A percentile compares a stretch with the other conserved stretches of the same genome.
These are phyloP conservation scores for Nicotiana tomentosiformis DNA, from an alignment of 257 asterid genomes.

Conservation along the genomic window DNA sequence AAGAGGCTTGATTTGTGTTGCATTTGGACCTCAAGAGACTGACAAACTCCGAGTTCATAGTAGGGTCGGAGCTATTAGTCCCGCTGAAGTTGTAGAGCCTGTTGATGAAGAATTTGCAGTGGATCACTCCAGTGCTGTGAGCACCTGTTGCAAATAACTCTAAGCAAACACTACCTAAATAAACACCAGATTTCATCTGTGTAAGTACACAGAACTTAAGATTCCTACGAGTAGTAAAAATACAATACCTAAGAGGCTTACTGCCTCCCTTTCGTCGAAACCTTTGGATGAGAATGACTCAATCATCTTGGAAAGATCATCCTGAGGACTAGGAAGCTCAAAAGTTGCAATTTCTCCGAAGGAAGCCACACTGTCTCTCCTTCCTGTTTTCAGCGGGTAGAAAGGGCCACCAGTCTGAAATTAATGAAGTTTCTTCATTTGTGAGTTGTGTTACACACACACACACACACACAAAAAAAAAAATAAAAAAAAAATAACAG, in stretches of 20 bases:
- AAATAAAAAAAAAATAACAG: neutral
- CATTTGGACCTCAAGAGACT: conserved; percentile 44
- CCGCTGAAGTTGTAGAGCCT: conserved; percentile 50
- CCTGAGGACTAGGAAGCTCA: conserved; percentile 61
- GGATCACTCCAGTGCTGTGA: conserved; percentile 74
- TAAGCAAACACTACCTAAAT: neutral
- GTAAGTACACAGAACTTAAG: neutral
- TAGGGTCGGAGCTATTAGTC: conserved; percentile 43
- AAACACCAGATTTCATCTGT: neutral
- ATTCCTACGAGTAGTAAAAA: neutral
- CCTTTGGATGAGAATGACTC: conserved; percentile 52
- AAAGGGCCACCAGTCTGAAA: conserved; percentile 83
- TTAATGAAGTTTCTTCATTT: conserved; percentile 5
- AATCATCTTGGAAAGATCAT: conserved; percentile 25
- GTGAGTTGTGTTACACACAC: neutral
- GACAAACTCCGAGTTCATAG: conserved; percentile 52
- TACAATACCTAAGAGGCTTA: conserved; percentile 55
- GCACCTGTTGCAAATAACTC: conserved; percentile 41
- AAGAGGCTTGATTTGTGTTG: conserved; percentile 21
- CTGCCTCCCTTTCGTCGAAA: conserved; percentile 52
- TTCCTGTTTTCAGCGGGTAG: conserved; percentile 69
- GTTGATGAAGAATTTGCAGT: conserved; percentile 48
- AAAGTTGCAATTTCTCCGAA: conserved; percentile 25
- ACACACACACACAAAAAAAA: no score
- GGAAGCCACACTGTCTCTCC: conserved; percentile 49